Conservation (phyloP, 495 filamentous ascomycete species). For the Filosporella fistucella region DNA sequence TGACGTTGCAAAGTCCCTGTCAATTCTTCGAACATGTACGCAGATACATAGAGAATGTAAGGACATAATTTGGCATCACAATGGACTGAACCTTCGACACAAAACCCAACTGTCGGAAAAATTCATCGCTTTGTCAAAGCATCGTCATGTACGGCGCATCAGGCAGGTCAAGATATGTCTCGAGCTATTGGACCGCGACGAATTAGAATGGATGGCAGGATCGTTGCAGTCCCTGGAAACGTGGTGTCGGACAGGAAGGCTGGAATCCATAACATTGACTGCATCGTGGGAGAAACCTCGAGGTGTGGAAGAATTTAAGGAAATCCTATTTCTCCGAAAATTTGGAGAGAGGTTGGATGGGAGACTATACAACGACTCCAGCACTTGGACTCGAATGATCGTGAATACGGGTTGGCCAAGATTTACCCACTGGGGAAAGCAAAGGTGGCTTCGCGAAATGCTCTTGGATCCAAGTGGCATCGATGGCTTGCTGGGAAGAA, state of each 20-base stretch:
- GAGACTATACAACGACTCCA: conserved; percentile 10
- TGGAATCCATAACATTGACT: conserved; percentile 15
- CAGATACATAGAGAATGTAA: conserved; percentile 23
- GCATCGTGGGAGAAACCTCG: conserved; percentile 16
- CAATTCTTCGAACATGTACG: conserved; percentile 20
- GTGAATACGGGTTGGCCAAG: conserved; percentile 21
- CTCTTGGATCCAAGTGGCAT: conserved; percentile 20
- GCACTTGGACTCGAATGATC: conserved; percentile 4
- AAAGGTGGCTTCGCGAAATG: conserved; percentile 22
- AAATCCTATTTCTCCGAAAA: conserved; percentile 12
- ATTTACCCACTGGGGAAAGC: conserved; percentile 23
- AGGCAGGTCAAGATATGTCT: conserved; percentile 17
- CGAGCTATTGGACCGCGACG: conserved; percentile 23
- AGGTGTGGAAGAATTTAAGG: conserved; percentile 17
- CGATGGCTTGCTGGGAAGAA: conserved; percentile 11
- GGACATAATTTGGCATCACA: conserved; percentile 22
- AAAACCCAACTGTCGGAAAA: conserved; percentile 10
- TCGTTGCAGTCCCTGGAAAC: conserved; percentile 9
- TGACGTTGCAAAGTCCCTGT: conserved; percentile 20
- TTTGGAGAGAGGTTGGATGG: conserved; percentile 18
- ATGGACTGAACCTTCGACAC: conserved; percentile 13
- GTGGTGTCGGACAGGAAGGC: conserved; percentile 5
- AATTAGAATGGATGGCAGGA: conserved; percentile 20
- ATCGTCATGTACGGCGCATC: conserved; percentile 1
- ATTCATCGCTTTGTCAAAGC: conserved; percentile 1